phyloP scores from a whole-genome alignment of 1,139 yeast species.

The Schwanniomyces etchellsii region DNA sequence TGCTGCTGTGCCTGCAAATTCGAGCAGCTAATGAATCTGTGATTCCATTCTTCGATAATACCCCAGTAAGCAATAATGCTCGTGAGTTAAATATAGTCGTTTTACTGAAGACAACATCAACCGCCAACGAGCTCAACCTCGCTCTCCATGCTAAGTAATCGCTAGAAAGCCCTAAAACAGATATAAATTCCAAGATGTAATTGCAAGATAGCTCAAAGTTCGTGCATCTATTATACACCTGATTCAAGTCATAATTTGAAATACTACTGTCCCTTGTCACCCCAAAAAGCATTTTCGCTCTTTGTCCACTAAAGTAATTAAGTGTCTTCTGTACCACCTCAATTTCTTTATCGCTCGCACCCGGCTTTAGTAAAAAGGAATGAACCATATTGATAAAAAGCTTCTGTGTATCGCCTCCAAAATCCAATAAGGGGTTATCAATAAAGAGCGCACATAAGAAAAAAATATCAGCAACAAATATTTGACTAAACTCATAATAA shows the following conservation, averaged over 20 bases:
- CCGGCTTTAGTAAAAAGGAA: slow-evolving; percentile 59
- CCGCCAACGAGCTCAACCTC: slow-evolving; percentile 64
- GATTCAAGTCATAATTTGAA: slow-evolving; percentile 23
- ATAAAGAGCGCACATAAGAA: slow-evolving; percentile 66
- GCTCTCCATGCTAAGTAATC: slow-evolving; percentile 58
- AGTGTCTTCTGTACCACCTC: slow-evolving; percentile 47
- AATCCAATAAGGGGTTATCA: slow-evolving; percentile 66
- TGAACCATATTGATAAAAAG: slow-evolving; percentile 67
- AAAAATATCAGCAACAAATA: slow-evolving; percentile 68
- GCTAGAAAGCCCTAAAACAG: slow-evolving; percentile 46
- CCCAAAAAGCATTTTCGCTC: slow-evolving; percentile 74
- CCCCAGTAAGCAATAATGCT: slow-evolving; percentile 69
- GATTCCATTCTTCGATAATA: slow-evolving; percentile 59
- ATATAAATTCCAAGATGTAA: slow-evolving; percentile 48
- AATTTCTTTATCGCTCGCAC: slow-evolving; percentile 39
- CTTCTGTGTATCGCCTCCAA: slow-evolving; percentile 63
- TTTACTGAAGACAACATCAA: slow-evolving; percentile 58
- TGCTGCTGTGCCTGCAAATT: slow-evolving; percentile 23
- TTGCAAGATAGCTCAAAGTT: slow-evolving; percentile 65
- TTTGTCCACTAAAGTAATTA: slow-evolving; percentile 59
- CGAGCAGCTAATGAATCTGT: slow-evolving; percentile 54
- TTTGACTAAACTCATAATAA: slow-evolving; percentile 57
- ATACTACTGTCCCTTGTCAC: slow-evolving; percentile 59
- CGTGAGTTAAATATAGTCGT: slow-evolving; percentile 66
- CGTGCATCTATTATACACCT: slow-evolving; percentile 42